Conservation (phyloP, 805 yeast genomes). For the Starmerella potacharoeniae region DNA sequence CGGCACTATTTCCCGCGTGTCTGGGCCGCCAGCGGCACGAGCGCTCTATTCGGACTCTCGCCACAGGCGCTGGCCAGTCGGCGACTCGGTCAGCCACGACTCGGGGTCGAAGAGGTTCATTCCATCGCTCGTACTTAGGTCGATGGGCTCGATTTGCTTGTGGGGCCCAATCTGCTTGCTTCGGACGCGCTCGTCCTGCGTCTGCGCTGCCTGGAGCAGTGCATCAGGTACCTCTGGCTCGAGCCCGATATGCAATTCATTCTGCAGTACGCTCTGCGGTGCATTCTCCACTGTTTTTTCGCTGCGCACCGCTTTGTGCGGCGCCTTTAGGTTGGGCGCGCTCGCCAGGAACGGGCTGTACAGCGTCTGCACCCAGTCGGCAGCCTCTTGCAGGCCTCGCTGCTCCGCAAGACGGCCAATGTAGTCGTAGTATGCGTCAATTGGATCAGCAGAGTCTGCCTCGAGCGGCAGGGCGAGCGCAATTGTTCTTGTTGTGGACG, state of each 20-base stretch:
- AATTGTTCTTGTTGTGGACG: not conserved
- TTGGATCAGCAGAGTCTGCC: not conserved
- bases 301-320: too few species aligned
- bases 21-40: too few species aligned
- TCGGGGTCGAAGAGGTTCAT: slow-evolving; percentile 14
- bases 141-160: not conserved
- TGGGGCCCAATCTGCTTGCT: not conserved
- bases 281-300: not conserved
- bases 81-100: slow-evolving; percentile 14
- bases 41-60: not conserved
- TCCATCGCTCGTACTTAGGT: not conserved
- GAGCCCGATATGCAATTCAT: not conserved
- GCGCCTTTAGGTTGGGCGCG: not conserved
- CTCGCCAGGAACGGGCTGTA: not conserved
- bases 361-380: not conserved
- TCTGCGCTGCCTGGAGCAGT: not conserved
- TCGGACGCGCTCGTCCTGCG: not conserved
- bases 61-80: slow-evolving; percentile 9
- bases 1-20: too few species aligned
- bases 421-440: not conserved
- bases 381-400: not conserved
- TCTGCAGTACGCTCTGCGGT: not conserved
- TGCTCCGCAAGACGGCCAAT: slow-evolving; percentile 4
- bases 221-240: too few species aligned
- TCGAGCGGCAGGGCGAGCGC: not conserved